phyloP scores from a whole-genome alignment of 257 asterid genomes.

The Nicotiana paniculata region DNA sequence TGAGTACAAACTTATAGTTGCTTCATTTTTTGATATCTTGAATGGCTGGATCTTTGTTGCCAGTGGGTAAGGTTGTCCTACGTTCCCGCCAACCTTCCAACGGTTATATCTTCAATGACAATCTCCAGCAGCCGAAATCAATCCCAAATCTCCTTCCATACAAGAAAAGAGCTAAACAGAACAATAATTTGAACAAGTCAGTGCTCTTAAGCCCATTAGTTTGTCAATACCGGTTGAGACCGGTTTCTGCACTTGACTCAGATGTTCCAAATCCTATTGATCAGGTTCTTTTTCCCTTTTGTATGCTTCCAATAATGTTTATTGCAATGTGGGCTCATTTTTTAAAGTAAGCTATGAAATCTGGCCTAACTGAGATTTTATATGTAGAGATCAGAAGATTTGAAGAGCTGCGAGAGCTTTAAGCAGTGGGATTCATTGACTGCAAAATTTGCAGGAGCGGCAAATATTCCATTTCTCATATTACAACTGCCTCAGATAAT shows the following conservation, averaged over 20 bases:
- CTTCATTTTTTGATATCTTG: slow-evolving; percentile 8
- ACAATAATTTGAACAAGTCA: slow-evolving; percentile 27
- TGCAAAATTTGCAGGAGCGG: slow-evolving; percentile 92
- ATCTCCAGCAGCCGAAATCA: slow-evolving; percentile 20
- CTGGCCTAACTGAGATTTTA: slow-evolving; percentile 5
- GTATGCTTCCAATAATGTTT: background rate
- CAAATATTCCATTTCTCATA: slow-evolving; percentile 81
- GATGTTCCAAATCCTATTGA: slow-evolving; percentile 33
- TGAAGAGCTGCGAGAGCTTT: slow-evolving; percentile 31
- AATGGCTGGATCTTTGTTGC: slow-evolving; percentile 47
- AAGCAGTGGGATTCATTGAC: slow-evolving; percentile 86
- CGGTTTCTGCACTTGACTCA: slow-evolving; percentile 37
- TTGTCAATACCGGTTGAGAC: slow-evolving; percentile 27
- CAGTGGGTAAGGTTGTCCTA: slow-evolving; percentile 38
- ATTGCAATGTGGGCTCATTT: background rate
- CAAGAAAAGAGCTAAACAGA: slow-evolving; percentile 7
- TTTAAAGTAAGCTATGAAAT: background rate
- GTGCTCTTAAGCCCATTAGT: slow-evolving; percentile 21
- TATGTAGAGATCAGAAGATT: slow-evolving; percentile 43
- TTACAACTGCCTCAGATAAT: slow-evolving; percentile 94
- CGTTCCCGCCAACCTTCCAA: slow-evolving; percentile 24
- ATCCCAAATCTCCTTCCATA: slow-evolving; percentile 11
- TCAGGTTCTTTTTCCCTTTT: slow-evolving; percentile 38
- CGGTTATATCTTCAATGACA: slow-evolving; percentile 15
- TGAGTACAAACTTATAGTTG: background rate